These are phyloP conservation scores for Wickerhamiella azyma DNA, from an alignment of 805 yeast species.

Conservation along the genomic window DNA sequence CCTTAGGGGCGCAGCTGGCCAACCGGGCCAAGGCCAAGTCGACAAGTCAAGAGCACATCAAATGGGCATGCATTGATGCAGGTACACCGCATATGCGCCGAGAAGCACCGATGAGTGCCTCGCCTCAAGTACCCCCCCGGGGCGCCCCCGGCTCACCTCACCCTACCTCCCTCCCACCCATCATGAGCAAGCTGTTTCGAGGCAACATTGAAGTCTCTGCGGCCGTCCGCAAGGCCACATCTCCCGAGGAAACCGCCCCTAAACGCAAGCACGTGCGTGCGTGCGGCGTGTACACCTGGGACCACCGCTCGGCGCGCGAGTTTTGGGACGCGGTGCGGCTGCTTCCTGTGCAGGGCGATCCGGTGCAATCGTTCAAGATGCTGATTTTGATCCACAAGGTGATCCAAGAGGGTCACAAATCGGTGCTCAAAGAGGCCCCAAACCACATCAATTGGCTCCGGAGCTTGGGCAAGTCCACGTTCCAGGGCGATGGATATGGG, in stretches of 20 bases:
- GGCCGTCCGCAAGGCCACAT: constrained; percentile 72
- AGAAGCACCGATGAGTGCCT: not conserved
- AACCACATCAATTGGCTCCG: constrained; percentile 66
- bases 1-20: no score
- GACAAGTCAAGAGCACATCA: no score
- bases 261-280: constrained; percentile 93
- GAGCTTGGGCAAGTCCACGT: constrained; percentile 41
- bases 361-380: constrained; percentile 74
- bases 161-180: not conserved
- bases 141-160: not conserved
- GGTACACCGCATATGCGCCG: no score
- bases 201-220: constrained; percentile 29
- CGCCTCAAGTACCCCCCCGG: not conserved
- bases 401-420: constrained; percentile 94
- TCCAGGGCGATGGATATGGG: constrained; percentile 38
- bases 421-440: constrained; percentile 67
- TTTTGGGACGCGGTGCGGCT: constrained; percentile 76
- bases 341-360: constrained; percentile 68
- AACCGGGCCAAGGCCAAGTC: no score
- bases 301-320: constrained; percentile 67
- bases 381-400: constrained; percentile 79
- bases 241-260: constrained; percentile 78
- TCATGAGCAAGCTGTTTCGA: constrained; percentile 21
- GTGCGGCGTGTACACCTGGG: constrained; percentile 94
- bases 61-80: no score